These are phyloP conservation scores for Sporothrix brasiliensis DNA, from an alignment of 2,329 filamentous ascomycete genomes.

Conservation along the genomic window DNA sequence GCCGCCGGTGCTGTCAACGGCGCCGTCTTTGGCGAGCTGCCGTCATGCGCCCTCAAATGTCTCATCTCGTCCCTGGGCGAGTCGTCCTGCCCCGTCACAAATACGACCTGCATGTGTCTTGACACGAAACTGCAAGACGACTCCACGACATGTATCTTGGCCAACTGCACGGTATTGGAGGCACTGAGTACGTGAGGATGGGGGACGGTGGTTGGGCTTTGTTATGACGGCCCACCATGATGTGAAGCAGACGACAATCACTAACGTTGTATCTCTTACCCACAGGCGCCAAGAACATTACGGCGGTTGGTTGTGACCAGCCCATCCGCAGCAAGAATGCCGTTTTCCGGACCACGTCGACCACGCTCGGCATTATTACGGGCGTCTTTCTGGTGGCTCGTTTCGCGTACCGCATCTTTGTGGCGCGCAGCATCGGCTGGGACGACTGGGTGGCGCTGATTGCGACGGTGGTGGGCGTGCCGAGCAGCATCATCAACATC, in stretches of 20 bases:
- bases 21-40: conserved; percentile 25
- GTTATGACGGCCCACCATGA: not conserved
- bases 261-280: not conserved
- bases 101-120: conserved; percentile 30
- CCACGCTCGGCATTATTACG: conserved; percentile 43
- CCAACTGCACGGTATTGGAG: conserved; percentile 29
- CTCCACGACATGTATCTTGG: conserved; percentile 19
- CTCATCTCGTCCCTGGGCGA: conserved; percentile 1
- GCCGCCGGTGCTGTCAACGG: conserved; percentile 20
- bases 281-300: conserved; percentile 38
- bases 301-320: conserved; percentile 38
- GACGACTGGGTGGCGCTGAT: conserved; percentile 46
- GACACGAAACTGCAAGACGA: conserved; percentile 20
- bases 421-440: conserved; percentile 41
- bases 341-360: conserved; percentile 42
- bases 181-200: conserved; percentile 24
- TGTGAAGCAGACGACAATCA: not conserved
- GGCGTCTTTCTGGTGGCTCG: conserved; percentile 47
- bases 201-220: not conserved
- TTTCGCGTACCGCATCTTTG: conserved; percentile 43
- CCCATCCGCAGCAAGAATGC: conserved; percentile 40
- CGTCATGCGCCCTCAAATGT: conserved; percentile 26
- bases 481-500: conserved; percentile 42
- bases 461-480: conserved; percentile 39
- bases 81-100: conserved; percentile 18